Evolutionary conservation across 164 flowering plant genomes (phyloP), one percentile per base, ranked within the genome.

Genomic region (Kingdonia uniflora): DNA sequence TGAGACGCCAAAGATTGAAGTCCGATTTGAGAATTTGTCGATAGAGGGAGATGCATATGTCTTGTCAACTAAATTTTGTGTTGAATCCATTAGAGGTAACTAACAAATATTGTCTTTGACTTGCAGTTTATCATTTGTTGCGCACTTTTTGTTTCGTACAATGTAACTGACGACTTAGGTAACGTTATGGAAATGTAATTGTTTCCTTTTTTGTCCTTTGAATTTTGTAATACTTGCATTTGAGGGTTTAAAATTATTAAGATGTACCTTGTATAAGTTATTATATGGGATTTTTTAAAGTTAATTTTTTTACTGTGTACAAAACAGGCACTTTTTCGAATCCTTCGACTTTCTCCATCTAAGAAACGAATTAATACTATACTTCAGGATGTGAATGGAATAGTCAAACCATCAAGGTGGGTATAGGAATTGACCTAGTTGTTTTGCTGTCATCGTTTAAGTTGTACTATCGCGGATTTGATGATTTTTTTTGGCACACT

Each of bases 1-100:
- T 60, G 75, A 74, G 14, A 50, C 68, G 55, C 82, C 85, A 0
- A 80, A 68, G 62, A 65, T 80, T 29, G 85, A 80, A 74, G 74
- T 80, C 14, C 72, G 0, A 57, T 75, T n/a, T n/a, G n/a, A n/a
- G n/a, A n/a, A n/a, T n/a, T n/a, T n/a, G n/a, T n/a, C n/a, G n/a
- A n/a, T n/a, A 2, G 77, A 77, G 29, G 85, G 72, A 25, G 79
- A 80, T 48, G 75, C 70, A 11, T 68, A 71, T 57, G 60, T 68
- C 51, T 20, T 74, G 24, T 6, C 75, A 42, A 81, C 79, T 59
- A 20, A 61, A 7, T 21, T n/a, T n/a, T n/a, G n/a, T n/a, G n/a
- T n/a, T n/a, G n/a, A n/a, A n/a, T n/a, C n/a, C n/a, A n/a, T n/a
- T 74, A 2, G 85, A 77, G 78, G 81, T 75, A 45, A 14, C 41